A percentile compares a stretch with the other conserved stretches of the same genome.
phyloP scores from a whole-genome alignment of 2,329 filamentous ascomycete species.

The Fusarium nematophilum region DNA sequence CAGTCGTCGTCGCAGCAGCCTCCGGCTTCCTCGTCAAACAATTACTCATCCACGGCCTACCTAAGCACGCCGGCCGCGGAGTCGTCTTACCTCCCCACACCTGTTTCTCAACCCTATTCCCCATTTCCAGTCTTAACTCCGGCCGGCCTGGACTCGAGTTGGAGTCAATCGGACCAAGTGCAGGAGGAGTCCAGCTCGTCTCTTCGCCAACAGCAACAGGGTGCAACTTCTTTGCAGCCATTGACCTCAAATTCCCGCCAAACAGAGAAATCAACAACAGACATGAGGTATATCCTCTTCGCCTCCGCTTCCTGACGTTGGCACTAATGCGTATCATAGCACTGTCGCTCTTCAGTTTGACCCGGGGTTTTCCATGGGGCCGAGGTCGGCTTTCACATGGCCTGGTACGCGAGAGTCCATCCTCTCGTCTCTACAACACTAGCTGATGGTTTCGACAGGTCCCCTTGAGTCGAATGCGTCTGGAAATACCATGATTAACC shows the following conservation, averaged over 20 bases:
- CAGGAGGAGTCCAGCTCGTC: constrained; percentile 32
- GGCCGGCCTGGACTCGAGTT: constrained; percentile 35
- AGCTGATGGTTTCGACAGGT: constrained; percentile 32
- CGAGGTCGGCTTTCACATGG: constrained; percentile 63
- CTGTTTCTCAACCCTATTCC: constrained; percentile 41
- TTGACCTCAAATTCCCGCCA: constrained; percentile 25
- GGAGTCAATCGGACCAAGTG: constrained; percentile 36
- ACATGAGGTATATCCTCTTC: constrained; percentile 39
- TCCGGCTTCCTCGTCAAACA: constrained; percentile 37
- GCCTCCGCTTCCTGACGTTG: background rate
- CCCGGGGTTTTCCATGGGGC: constrained; percentile 62
- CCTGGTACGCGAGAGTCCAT: constrained; percentile 52
- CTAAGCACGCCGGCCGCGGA: constrained; percentile 38
- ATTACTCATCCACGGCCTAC: constrained; percentile 40
- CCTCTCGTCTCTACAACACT: background rate
- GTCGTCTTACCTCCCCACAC: constrained; percentile 40
- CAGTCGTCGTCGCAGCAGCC: constrained; percentile 34
- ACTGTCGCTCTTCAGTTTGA: constrained; percentile 65
- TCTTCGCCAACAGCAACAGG: constrained; percentile 30
- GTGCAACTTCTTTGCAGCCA: constrained; percentile 18
- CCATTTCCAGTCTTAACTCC: constrained; percentile 39
- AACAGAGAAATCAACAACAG: constrained; percentile 23
- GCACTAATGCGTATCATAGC: constrained; percentile 44
- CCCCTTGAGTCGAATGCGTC: constrained; percentile 51
- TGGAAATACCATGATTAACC: constrained; percentile 53